Evolutionary conservation across 2,329 filamentous ascomycete genomes (phyloP).

Genomic region (Sporothrix brasiliensis): DNA sequence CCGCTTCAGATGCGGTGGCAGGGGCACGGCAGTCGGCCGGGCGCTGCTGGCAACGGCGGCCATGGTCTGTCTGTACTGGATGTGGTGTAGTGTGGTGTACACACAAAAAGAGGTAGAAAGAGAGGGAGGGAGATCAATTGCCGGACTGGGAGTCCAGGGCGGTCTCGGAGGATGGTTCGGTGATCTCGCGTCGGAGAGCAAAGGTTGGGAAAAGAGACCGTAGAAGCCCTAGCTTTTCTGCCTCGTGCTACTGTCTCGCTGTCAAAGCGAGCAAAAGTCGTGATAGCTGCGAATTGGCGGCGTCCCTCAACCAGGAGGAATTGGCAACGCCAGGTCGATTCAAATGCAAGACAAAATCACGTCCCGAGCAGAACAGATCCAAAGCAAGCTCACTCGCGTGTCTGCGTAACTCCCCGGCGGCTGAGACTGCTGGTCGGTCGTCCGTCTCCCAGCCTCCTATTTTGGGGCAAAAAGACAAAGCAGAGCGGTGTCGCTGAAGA

Average conservation of each 20-base stretch:
- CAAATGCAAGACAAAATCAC: background rate
- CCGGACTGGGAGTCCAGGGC: background rate
- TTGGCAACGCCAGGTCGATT: slow-evolving; percentile 14
- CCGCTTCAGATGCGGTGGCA: slow-evolving; percentile 24
- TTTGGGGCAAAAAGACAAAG: slow-evolving; percentile 22
- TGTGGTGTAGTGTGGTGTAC: background rate
- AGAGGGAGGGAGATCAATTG: background rate
- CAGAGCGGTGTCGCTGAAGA: slow-evolving; percentile 2
- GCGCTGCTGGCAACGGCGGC: slow-evolving; percentile 24
- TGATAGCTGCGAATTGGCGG: background rate
- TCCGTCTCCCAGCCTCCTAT: slow-evolving; percentile 31
- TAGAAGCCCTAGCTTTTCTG: background rate
- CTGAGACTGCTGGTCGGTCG: background rate
- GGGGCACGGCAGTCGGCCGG: slow-evolving; percentile 22
- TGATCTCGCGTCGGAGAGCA: background rate
- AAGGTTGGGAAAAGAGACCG: background rate
- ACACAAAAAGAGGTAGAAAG: background rate
- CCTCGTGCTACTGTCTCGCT: slow-evolving; percentile 1
- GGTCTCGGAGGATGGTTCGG: slow-evolving; percentile 2
- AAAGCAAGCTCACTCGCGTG: too few species aligned
- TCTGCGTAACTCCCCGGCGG: background rate
- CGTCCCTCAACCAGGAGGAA: slow-evolving; percentile 29
- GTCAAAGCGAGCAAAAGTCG: slow-evolving; percentile 24
- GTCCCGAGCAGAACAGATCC: background rate
- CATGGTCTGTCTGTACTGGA: slow-evolving; percentile 15